A percentile compares a stretch with the other conserved stretches of the same genome.
phyloP scores from a whole-genome alignment of 106 monocot genomes.

The Cymbidium sinense region DNA sequence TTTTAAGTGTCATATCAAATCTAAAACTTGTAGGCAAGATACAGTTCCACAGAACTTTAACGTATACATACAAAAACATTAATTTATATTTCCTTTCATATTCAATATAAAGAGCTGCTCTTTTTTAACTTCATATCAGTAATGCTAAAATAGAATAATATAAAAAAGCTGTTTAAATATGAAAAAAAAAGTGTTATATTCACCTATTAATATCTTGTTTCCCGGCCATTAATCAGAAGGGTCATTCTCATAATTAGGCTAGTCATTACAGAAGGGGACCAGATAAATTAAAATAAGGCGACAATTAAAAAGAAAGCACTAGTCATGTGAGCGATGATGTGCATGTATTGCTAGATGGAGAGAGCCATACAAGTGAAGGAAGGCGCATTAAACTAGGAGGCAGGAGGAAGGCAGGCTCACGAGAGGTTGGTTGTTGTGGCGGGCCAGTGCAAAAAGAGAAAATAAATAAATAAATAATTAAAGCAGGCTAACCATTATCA shows the following conservation, averaged over 20 bases:
- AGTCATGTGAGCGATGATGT: background rate
- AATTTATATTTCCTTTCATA: no score
- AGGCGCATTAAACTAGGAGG: background rate
- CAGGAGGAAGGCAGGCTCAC: constrained; percentile 1
- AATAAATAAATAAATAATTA: background rate
- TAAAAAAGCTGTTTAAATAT: no score
- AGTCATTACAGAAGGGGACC: background rate
- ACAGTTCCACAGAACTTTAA: no score
- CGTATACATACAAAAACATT: no score
- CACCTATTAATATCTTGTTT: no score
- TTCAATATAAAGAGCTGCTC: no score
- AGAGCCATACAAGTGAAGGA: background rate
- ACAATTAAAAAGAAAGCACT: background rate
- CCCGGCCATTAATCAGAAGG: background rate
- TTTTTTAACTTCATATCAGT: no score
- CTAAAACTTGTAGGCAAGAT: no score
- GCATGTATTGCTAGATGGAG: background rate
- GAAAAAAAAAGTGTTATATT: no score
- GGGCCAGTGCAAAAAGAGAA: background rate
- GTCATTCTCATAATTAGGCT: background rate
- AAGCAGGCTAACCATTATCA: background rate
- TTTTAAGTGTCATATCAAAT: no score
- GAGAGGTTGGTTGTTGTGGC: background rate
- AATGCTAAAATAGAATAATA: no score
- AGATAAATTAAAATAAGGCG: background rate